Conservation (phyloP, 257 asterid species). For the Nicotiana knightiana region DNA sequence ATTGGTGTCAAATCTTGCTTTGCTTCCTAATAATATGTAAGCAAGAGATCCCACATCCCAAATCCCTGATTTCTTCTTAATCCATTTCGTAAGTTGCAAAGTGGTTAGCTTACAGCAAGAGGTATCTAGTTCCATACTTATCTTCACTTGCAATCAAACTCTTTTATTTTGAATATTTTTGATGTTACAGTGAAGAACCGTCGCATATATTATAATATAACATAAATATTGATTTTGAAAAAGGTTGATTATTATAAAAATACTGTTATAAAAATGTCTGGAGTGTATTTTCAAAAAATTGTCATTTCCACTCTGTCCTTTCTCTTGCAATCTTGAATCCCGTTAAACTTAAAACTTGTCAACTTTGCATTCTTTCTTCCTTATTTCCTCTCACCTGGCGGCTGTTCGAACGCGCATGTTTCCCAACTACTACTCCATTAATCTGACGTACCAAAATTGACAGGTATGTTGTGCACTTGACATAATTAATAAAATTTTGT, state of each 20-base stretch:
- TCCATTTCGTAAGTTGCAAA: not conserved
- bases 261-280: no score
- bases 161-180: no score
- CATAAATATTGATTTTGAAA: no score
- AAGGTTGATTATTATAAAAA: no score
- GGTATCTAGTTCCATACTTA: not conserved
- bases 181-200: no score
- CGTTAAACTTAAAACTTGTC: not conserved
- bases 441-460: not conserved
- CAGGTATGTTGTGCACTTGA: not conserved
- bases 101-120: not conserved
- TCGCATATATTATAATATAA: no score
- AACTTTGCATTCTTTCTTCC: not conserved
- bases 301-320: not conserved
- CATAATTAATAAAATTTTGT: not conserved
- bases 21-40: no score
- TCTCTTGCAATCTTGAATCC: not conserved
- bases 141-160: not conserved
- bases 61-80: not conserved
- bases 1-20: no score
- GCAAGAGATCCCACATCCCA: no score
- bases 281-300: no score
- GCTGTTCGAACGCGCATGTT: not conserved
- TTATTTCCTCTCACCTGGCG: not conserved
- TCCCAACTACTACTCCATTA: not conserved